Percentiles rank a stretch among this genome's conserved stretches.
Evolutionary conservation across 306 rosid genomes (phyloP).

Genomic region (Castanea crenata): DNA sequence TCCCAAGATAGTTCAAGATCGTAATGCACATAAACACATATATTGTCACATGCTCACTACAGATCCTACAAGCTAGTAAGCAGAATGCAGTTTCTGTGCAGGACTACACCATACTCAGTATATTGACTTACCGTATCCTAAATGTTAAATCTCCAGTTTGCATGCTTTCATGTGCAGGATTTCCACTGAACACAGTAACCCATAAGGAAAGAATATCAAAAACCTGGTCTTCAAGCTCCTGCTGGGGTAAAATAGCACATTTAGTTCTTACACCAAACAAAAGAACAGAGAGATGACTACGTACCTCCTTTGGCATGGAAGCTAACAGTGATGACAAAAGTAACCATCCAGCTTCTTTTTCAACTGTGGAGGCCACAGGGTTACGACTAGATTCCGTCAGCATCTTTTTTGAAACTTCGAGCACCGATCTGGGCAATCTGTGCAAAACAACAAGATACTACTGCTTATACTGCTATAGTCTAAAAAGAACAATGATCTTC

Average conservation of each 20-base stretch:
- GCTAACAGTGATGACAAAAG: constrained; percentile 84
- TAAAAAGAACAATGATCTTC: constrained; percentile 16
- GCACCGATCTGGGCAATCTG: constrained; percentile 86
- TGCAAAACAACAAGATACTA: constrained; percentile 5
- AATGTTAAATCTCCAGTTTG: constrained; percentile 64
- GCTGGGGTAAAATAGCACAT: constrained; percentile 31
- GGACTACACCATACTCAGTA: constrained; percentile 4
- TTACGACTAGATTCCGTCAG: constrained; percentile 71
- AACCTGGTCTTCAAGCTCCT: constrained; percentile 92
- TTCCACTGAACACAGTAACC: constrained; percentile 71
- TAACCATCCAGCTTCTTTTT: constrained; percentile 97
- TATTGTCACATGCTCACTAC: neutral
- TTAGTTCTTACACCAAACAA: constrained; percentile 1
- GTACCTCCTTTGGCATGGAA: constrained; percentile 91
- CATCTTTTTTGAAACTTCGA: constrained; percentile 88
- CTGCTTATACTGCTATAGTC: neutral
- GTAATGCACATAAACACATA: neutral
- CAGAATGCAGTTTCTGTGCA: constrained; percentile 2
- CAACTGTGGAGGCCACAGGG: constrained; percentile 66
- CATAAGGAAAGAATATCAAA: constrained; percentile 95
- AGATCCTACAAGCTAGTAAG: neutral
- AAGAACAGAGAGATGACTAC: constrained; percentile 9
- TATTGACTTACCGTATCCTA: constrained; percentile 60
- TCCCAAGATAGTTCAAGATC: neutral
- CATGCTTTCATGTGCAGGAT: constrained; percentile 56